These are phyloP conservation scores for Colletotrichum euphorbiae DNA, from an alignment of 2,329 filamentous ascomycete genomes.

Conservation along the genomic window DNA sequence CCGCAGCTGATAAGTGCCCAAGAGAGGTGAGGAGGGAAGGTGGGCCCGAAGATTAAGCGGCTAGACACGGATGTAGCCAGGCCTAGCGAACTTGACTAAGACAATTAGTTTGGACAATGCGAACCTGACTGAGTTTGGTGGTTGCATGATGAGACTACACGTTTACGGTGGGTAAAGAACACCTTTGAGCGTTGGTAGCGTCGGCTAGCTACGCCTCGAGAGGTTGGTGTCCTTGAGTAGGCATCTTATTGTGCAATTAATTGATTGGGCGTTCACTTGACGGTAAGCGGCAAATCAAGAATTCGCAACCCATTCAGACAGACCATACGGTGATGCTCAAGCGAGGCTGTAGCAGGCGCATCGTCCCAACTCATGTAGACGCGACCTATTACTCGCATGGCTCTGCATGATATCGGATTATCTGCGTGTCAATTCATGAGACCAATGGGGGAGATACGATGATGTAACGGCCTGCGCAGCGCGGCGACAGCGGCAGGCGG, in stretches of 20 bases:
- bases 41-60: constrained; percentile 30
- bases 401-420: neutral
- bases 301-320: neutral
- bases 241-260: neutral
- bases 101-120: constrained; percentile 15
- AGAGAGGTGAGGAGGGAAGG: neutral
- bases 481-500: too few species aligned
- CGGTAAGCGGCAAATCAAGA: neutral
- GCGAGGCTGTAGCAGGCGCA: neutral
- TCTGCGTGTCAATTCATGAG: neutral
- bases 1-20: constrained; percentile 26
- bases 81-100: neutral
- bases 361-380: neutral
- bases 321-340: neutral
- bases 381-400: constrained; percentile 2
- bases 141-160: too few species aligned
- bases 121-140: neutral
- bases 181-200: neutral
- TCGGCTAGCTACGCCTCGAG: neutral
- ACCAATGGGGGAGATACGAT: neutral
- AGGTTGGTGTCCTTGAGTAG: neutral
- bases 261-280: neutral
- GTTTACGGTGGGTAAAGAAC: too few species aligned
- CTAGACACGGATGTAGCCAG: constrained; percentile 17
- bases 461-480: neutral